Conservation (phyloP, 225 moss, liverwort and hornwort species). For the Anthoceros angustus region DNA sequence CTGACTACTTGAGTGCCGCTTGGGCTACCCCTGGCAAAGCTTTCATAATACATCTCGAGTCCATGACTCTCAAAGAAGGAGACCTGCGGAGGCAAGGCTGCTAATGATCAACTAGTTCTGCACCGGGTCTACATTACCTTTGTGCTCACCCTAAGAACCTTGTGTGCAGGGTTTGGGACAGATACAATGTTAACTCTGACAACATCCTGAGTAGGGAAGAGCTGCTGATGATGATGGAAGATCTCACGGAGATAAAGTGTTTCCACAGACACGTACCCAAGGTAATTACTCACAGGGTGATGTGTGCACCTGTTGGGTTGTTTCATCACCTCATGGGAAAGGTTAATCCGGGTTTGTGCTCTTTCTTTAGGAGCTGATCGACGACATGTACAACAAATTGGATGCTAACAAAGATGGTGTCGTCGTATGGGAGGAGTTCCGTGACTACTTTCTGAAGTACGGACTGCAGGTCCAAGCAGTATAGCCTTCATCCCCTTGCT, state of each 20-base stretch:
- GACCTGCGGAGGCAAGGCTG: conserved; percentile 18
- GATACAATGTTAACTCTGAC: conserved; percentile 51
- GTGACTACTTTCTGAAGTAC: conserved; percentile 46
- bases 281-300: conserved; percentile 14
- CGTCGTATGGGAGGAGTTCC: conserved; percentile 54
- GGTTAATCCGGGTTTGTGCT: background rate
- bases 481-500: background rate
- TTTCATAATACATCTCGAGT: conserved; percentile 18
- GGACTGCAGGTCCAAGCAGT: conserved; percentile 45
- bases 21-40: conserved; percentile 67
- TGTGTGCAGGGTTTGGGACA: conserved; percentile 61
- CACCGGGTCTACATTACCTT: too few relatives aligned
- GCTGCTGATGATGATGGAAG: conserved; percentile 69
- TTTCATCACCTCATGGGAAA: background rate
- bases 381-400: conserved; percentile 60
- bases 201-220: conserved; percentile 46
- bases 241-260: conserved; percentile 68
- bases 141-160: too few relatives aligned
- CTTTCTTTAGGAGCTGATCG: conserved; percentile 38
- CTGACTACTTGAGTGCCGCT: conserved; percentile 49
- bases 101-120: too few relatives aligned
- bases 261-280: conserved; percentile 54
- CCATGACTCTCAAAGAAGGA: conserved; percentile 15
- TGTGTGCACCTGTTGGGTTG: background rate
- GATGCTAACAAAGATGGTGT: conserved; percentile 62